A percentile compares a stretch with the other conserved stretches of the same genome.
phyloP scores from a whole-genome alignment of 176 grass and related monocot genomes.

The Rhynchospora breviuscula region DNA sequence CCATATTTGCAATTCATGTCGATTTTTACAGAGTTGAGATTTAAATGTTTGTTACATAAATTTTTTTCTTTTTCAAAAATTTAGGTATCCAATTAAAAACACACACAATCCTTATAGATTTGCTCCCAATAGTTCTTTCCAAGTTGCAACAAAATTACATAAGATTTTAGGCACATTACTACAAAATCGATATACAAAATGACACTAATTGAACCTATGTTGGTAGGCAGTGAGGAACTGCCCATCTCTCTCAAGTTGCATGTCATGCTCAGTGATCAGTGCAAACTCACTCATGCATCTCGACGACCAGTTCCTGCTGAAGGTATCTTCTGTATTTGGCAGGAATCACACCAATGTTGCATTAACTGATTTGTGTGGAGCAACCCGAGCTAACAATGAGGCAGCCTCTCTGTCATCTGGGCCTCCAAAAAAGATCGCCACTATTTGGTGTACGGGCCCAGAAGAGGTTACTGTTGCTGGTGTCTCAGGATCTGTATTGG shows the following conservation, averaged over 20 bases:
- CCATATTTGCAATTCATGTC: not conserved
- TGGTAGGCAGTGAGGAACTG: slow-evolving; percentile 44
- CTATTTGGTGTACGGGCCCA: slow-evolving; percentile 20
- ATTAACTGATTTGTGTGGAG: slow-evolving; percentile 21
- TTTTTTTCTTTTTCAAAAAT: not conserved
- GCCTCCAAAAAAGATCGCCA: slow-evolving; percentile 55
- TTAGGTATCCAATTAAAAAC: not conserved
- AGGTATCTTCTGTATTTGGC: not conserved
- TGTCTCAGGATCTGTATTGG: not conserved
- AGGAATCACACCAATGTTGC: slow-evolving; percentile 43
- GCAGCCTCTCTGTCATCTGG: slow-evolving; percentile 59
- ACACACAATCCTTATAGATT: not conserved
- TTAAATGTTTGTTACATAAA: not conserved
- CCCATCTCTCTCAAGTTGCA: slow-evolving; percentile 35
- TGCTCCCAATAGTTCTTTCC: not conserved
- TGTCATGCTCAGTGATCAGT: not conserved
- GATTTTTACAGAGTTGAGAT: not conserved
- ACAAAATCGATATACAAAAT: not conserved
- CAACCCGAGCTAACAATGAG: slow-evolving; percentile 39
- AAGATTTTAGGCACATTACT: not conserved
- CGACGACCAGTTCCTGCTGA: slow-evolving; percentile 3
- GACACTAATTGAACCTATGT: slow-evolving; percentile 10
- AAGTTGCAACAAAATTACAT: not conserved
- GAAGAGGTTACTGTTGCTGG: not conserved
- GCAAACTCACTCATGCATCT: slow-evolving; percentile 28